These are phyloP conservation scores for Solanum ossicruentum DNA, from an alignment of 257 asterid genomes.

Conservation along the genomic window DNA sequence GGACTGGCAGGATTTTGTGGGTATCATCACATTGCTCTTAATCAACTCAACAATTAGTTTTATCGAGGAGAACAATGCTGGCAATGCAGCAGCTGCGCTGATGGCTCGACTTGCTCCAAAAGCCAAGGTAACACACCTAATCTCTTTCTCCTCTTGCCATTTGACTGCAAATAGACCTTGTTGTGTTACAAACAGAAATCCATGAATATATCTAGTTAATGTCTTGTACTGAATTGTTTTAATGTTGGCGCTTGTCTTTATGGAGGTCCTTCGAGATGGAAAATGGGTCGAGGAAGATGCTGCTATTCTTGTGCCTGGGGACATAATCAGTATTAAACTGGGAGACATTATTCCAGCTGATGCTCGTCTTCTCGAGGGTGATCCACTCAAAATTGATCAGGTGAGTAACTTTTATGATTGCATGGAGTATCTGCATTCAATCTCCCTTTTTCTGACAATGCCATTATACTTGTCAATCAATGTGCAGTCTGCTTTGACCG, in stretches of 20 bases:
- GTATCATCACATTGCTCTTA: constrained; percentile 76
- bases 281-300: constrained; percentile 95
- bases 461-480: not conserved
- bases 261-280: constrained; percentile 86
- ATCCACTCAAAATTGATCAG: constrained; percentile 94
- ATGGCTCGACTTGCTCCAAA: constrained; percentile 98
- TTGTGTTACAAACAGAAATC: not conserved
- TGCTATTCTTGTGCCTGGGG: constrained; percentile 80
- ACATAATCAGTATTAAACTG: constrained; percentile 70
- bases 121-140: constrained; percentile 47
- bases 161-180: not conserved
- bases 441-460: not conserved
- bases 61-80: constrained; percentile 97
- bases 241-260: not conserved
- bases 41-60: constrained; percentile 94
- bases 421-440: not conserved
- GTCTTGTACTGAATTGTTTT: not conserved
- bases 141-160: not conserved
- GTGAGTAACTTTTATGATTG: constrained; percentile 18
- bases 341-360: constrained; percentile 97
- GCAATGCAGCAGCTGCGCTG: constrained; percentile 97
- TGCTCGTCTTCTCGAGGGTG: constrained; percentile 95
- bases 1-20: constrained; percentile 99
- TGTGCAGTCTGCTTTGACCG: constrained; percentile 92
- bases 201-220: not conserved